phyloP scores from a whole-genome alignment of 1,284 basidiomycete genomes.

The Ganoderma sinense region DNA sequence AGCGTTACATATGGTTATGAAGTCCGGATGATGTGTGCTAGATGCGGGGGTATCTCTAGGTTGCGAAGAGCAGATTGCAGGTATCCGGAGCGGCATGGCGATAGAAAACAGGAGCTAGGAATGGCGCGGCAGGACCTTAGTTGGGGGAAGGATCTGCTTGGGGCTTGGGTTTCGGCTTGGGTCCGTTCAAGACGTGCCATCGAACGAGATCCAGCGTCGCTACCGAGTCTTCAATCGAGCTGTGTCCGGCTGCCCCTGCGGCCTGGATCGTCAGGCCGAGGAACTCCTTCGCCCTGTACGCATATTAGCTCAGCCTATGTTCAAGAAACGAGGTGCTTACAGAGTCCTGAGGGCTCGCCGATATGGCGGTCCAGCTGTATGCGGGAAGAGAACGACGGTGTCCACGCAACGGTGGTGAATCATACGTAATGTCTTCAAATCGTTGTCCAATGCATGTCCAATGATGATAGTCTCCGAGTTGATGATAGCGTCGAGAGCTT shows the following conservation, averaged over 20 bases:
- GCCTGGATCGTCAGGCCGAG: slow-evolving; percentile 81
- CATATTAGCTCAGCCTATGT: slow-evolving; percentile 6
- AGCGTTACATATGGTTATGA: slow-evolving; percentile 17
- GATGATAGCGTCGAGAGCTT: slow-evolving; percentile 73
- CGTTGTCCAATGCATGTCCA: slow-evolving; percentile 90
- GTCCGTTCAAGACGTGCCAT: slow-evolving; percentile 68
- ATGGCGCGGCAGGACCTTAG: background rate
- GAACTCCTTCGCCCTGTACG: slow-evolving; percentile 75
- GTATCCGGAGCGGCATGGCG: background rate
- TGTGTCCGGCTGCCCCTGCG: slow-evolving; percentile 81
- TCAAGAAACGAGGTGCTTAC: slow-evolving; percentile 51
- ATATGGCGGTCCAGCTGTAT: slow-evolving; percentile 80
- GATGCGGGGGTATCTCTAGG: slow-evolving; percentile 12
- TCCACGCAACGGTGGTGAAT: slow-evolving; percentile 86
- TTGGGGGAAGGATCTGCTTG: background rate
- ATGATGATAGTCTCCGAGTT: slow-evolving; percentile 83
- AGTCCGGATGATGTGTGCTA: slow-evolving; percentile 11
- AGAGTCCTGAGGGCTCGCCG: slow-evolving; percentile 81
- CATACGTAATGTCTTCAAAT: slow-evolving; percentile 86
- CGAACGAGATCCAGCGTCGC: slow-evolving; percentile 88
- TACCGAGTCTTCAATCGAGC: slow-evolving; percentile 83
- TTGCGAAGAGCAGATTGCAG: slow-evolving; percentile 2
- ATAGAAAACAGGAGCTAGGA: background rate
- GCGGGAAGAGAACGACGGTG: slow-evolving; percentile 86
- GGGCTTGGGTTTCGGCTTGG: slow-evolving; percentile 45